Conservation (phyloP, 1,284 basidiomycete species). For the Sanguinoderma infundibulare region DNA sequence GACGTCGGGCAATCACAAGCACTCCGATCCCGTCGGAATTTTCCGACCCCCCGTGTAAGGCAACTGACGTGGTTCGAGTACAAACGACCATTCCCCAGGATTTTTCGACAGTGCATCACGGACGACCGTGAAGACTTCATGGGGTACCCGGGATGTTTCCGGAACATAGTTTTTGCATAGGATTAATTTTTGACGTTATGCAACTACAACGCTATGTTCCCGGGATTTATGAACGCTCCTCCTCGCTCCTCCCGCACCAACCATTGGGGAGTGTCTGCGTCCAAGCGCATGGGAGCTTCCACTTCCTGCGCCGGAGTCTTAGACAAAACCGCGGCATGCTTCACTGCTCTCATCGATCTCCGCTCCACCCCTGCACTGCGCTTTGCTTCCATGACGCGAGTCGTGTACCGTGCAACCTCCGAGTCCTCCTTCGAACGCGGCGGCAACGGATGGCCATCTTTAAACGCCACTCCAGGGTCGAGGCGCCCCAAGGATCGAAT, state of each 20-base stretch:
- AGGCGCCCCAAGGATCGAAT: conserved; percentile 58
- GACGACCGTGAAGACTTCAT: neutral
- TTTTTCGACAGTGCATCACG: neutral
- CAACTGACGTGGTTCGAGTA: neutral
- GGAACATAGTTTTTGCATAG: too few species aligned
- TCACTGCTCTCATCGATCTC: conserved; percentile 47
- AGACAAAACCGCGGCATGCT: conserved; percentile 51
- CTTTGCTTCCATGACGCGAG: conserved; percentile 31
- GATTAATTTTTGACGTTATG: too few species aligned
- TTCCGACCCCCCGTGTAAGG: neutral
- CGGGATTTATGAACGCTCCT: too few species aligned
- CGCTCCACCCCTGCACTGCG: conserved; percentile 14
- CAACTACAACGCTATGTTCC: too few species aligned
- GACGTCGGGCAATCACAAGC: conserved; percentile 1
- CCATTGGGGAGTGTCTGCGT: conserved; percentile 40
- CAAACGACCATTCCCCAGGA: neutral
- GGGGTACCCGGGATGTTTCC: too few species aligned
- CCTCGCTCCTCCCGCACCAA: conserved; percentile 13
- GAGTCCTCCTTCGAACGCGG: conserved; percentile 33
- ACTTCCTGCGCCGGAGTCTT: conserved; percentile 49
- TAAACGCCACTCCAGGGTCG: conserved; percentile 45
- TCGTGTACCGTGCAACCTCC: conserved; percentile 42
- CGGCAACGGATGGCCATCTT: conserved; percentile 42
- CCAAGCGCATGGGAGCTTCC: conserved; percentile 39
- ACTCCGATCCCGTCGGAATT: conserved; percentile 12